Base-by-base conservation (phyloP, 305 asterid genomes). In the Stenogyne calaminthoides region DNA sequence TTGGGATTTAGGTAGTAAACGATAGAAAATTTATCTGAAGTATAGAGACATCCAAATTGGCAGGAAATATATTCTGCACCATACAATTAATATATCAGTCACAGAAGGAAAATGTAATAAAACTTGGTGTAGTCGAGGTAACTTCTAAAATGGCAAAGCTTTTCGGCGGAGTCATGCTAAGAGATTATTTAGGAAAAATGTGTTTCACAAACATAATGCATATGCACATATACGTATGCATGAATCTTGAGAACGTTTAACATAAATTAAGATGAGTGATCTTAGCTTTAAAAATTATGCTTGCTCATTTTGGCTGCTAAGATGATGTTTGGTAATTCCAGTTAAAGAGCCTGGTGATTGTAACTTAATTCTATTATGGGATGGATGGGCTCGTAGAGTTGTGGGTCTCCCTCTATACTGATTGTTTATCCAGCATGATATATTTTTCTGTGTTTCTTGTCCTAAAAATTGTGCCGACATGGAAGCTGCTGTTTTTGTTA, bases 1-100 rank as follows among this genome's bases (percentile, higher is more conserved):
- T 16, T 70, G 60, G 74, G 54, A 57, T 39, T 46, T 6, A 72
- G 70, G n/a, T 58, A 34, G 66, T 49, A 16, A 66, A 47, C 44
- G 39, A 39, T 34, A n/a, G 58, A 34, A 52, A 25, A 8, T 15
- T 10, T 61, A 51, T 15, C 34, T 34, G 51, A n/a, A 47, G 29
- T 56, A 18, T 29, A 9, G 27, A 18, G 46, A 52, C 47, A 61
- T 60, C 39, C 34, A 27, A 67, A 5, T 29, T 18, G 16, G 20
- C 6, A 34, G 42, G 2, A 18, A 47, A 46, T 34, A 18, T 54
- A n/a, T 39, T 56, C 44, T 39, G 37, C 22, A 55, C 58, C 36
- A 37, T 46, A 51, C 22, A 27, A 11, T 7, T 46, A 15, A n/a
- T n/a, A n/a, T n/a, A n/a, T n/a, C n/a, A n/a, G n/a, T n/a, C n/a